Base-by-base conservation (phyloP, 164 flowering plant species). In the Malania oleifera region DNA sequence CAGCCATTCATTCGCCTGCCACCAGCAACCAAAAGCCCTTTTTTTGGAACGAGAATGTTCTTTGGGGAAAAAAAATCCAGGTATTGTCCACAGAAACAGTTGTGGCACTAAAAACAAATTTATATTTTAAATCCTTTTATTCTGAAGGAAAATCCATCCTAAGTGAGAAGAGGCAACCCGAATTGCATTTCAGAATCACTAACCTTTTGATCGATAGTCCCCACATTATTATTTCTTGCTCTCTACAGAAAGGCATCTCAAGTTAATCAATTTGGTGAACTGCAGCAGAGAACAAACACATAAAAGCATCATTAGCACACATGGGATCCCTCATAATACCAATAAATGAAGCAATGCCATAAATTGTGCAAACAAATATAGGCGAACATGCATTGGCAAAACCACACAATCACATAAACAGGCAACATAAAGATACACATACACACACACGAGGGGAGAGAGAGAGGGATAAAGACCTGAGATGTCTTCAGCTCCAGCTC, bases 401-500 rank as follows among this genome's bases (percentile, higher is more conserved):
- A 15, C 35, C 17, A 15, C 3, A 37, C 28, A 54, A 18, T 13
- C 34, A 54, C 8, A 27, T 6, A 14, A 17, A 55, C n/a, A n/a
- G n/a, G n/a, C n/a, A n/a, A n/a, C n/a, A n/a, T 22, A 43, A 1
- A 43, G 12, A n/a, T 10, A 18, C 46, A 43, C 2, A 0, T 5
- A 17, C 20, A 17, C 46, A 2, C 2, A 43, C 14, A 3, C n/a
- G 5, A 4, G 18, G 22, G 12, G 7, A 17, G 20, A 55, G 9
- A 61, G 34, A 52, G 5, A 59, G 31, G 12, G 52, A 20, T 25
- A 46, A 26, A 46, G 26, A 90, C 98, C 98, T 89, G 98, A 48
- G 97, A 90, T 60, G 82, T 82, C 78, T 93, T 89, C 45, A 89
- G 87, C 62, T 93, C 96, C 54, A 89, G 63, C 72, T 89, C 98